A percentile compares a stretch with the other conserved stretches of the same genome.
Conservation (phyloP, 129 eudicot genomes). For the Arctium lappa region DNA sequence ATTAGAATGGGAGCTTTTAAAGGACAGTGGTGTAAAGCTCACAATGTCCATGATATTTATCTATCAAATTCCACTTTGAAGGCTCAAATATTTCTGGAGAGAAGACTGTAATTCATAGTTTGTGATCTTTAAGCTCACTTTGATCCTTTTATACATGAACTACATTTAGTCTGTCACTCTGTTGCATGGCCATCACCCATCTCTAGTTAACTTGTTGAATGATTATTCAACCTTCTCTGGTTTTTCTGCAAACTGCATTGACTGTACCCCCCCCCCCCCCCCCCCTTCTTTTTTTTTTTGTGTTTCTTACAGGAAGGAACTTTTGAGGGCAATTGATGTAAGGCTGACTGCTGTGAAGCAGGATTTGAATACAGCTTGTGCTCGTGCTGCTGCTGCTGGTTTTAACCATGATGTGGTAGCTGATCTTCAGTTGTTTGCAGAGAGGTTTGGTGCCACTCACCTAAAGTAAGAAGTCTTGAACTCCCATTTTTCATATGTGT, state of each 20-base stretch:
- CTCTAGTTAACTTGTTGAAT: neutral
- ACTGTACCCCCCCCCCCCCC: neutral
- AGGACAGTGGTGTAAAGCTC: neutral
- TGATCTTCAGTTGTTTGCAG: conserved; percentile 84
- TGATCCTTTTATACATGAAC: neutral
- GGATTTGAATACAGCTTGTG: conserved; percentile 69
- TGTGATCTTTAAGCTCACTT: neutral
- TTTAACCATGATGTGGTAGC: conserved; percentile 58
- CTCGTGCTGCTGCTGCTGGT: conserved; percentile 92
- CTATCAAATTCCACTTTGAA: neutral
- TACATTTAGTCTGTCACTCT: neutral
- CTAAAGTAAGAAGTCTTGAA: conserved; percentile 55
- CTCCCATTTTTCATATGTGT: neutral
- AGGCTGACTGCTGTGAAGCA: conserved; percentile 81
- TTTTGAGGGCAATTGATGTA: conserved; percentile 91
- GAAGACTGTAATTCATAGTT: neutral
- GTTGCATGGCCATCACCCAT: neutral
- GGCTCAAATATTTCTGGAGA: neutral
- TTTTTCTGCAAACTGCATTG: neutral
- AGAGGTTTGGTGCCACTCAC: conserved; percentile 83
- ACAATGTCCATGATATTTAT: neutral
- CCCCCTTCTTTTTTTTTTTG: too few species aligned
- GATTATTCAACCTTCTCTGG: neutral
- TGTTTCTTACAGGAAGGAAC: conserved; percentile 79
- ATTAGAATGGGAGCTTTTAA: neutral